Base-by-base conservation (phyloP, 768 basidiomycete species). In the Lactarius akahatsu region DNA sequence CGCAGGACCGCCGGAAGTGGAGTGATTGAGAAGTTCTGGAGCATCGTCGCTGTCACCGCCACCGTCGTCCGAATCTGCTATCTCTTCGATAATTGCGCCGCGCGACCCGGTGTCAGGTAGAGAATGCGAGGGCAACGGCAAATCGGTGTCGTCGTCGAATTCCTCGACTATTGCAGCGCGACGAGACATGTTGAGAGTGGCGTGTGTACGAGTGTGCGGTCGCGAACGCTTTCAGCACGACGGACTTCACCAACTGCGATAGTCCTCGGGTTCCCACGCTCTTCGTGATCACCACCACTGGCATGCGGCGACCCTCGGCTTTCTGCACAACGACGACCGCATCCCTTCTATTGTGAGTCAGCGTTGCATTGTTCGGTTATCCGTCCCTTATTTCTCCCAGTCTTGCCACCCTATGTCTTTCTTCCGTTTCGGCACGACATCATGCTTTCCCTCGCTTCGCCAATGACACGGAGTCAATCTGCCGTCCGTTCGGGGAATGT, bases 81-180 rank as follows among this genome's bases (percentile, higher is more conserved):
- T 71, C 70, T 93, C 88, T 74, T 93, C 84, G 61, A 97, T 79
- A 23, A 97, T 82, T 2, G 94, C 87, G 1, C 94, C 94, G 47
- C 80, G 84, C 1, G 82, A 65, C 64, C 90, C 89, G 6, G 85
- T 83, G 70, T 87, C 85, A 9, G 87, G 87, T 0, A 96, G 78
- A 0, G 87, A 79, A 16, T 80, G 81, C 38, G 80, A 79, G 3
- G 94, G 94, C 26, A 96, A 81, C 0, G 93, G 91, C 18, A 96
- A 84, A 74, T 96, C 94, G 15, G 92, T 93, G 73, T 96, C 94
- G 79, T 97, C 95, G 84, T 96, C 93, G 73, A 96, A 96, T 73
- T 92, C 92, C 66, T 85, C 86, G 73, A 88, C 82, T 68, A 87
- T 80, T 69, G 85, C 86, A 73, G 86, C 78, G 75, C 86, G 82